Evolutionary conservation across 768 basidiomycete genomes (phyloP), one percentile per base, ranked within the genome.

Genomic region (Mycena vulgaris): DNA sequence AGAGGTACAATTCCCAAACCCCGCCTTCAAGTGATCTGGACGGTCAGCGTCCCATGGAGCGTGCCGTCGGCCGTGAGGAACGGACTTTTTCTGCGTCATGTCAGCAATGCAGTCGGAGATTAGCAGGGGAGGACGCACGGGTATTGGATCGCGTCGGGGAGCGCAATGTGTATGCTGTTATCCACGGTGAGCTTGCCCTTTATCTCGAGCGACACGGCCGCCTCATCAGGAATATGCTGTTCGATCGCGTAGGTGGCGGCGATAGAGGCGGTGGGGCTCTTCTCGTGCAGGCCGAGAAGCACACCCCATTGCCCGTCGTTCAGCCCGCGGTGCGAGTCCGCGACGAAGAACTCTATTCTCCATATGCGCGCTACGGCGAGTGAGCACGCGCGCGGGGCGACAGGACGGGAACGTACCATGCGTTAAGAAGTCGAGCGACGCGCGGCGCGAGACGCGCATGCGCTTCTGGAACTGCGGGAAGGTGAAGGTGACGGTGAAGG

Each of bases 381-480:
- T 49, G 35, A 42, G 39, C 51, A 27, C 23, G 33, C 35, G n/a
- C n/a, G n/a, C 39, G 5, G 23, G 35, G n/a, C 10, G 33, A 33
- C 2, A n/a, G n/a, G 23, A 10, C 16, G n/a, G 33, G 23, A 9
- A 40, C 81, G 19, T 64, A 86, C 87, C 86, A 77, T 83, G 79
- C 9, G 87, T 85, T 33, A 88, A 84, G 60, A 89, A 89, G 62
- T 88, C 86, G n/a, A 86, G 71, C 2, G 58, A 47, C 52, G 86
- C 80, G 17, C 71, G 39, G 52, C 80, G 79, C 30, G 81, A 78
- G n/a, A 87, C 79, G 8, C 86, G 80, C 86, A 89, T 85, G 10
- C 88, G 83, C 68, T 82, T 83, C 74, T 87, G 87, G 79, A 87
- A 89, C 51, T 83, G 75, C n/a, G 80, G 75, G 8, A 84, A 78